These are phyloP conservation scores for Gossypium schwendimanii DNA, from an alignment of 441 rosid species.

Conservation along the genomic window DNA sequence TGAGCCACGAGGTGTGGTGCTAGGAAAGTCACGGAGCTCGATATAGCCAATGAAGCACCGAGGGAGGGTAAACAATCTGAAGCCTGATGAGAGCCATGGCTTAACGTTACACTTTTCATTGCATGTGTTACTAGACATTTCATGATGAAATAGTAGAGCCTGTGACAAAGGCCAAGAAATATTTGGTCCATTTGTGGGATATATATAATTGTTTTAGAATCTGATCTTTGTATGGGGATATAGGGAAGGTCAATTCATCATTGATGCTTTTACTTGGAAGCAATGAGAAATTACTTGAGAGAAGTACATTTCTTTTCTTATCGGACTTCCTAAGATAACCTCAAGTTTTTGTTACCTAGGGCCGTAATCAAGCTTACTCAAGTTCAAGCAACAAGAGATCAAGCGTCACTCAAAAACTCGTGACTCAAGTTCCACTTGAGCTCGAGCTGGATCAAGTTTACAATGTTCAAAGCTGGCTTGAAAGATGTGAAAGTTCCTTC, in stretches of 20 bases:
- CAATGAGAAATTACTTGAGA: background rate
- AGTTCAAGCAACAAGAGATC: background rate
- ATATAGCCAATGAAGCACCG: background rate
- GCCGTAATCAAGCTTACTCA: background rate
- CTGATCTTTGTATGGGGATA: slow-evolving; percentile 3
- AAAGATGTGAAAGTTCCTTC: slow-evolving; percentile 44
- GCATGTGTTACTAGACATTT: slow-evolving; percentile 25
- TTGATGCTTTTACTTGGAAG: slow-evolving; percentile 23
- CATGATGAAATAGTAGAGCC: slow-evolving; percentile 31
- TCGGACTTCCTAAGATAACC: background rate
- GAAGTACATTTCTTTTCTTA: slow-evolving; percentile 22
- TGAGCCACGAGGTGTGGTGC: background rate
- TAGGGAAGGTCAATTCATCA: background rate
- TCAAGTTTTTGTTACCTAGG: background rate
- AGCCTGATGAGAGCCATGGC: slow-evolving; percentile 8
- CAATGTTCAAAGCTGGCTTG: slow-evolving; percentile 45
- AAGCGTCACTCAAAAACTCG: background rate
- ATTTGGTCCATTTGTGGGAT: slow-evolving; percentile 20
- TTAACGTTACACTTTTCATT: slow-evolving; percentile 27
- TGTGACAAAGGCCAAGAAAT: slow-evolving; percentile 27
- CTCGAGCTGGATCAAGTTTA: slow-evolving; percentile 17
- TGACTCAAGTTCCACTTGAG: background rate
- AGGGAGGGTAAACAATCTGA: background rate
- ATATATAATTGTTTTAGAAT: background rate
- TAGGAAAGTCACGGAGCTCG: background rate